Conservation (phyloP, 139 green algal species). For the Protoeuglena noctilucae region DNA sequence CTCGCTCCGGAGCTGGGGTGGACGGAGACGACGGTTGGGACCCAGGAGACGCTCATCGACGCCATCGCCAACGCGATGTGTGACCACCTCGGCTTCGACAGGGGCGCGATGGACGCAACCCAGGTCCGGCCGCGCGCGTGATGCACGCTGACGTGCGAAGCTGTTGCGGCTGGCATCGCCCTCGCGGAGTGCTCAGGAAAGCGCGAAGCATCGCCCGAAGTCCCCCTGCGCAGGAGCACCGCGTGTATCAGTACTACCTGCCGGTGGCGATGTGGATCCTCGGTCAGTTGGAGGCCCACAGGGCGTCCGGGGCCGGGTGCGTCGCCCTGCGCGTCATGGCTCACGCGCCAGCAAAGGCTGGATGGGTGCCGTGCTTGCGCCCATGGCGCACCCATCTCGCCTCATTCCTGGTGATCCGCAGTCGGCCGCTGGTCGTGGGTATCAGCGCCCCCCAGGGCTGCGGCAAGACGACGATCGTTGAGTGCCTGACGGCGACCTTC, state of each 20-base stretch:
- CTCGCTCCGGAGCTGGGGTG: too few species aligned
- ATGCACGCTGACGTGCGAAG: background rate
- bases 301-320: background rate
- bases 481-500: conserved; percentile 71
- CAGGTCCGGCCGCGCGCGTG: conserved; percentile 4
- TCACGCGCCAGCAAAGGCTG: conserved; percentile 5
- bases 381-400: background rate
- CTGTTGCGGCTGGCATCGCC: background rate
- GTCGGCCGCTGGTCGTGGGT: conserved; percentile 31
- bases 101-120: conserved; percentile 11
- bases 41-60: too few species aligned
- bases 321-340: too few species aligned
- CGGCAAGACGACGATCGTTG: conserved; percentile 90
- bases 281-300: conserved; percentile 43
- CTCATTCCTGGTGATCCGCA: conserved; percentile 2
- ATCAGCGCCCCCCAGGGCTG: conserved; percentile 85
- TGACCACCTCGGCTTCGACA: conserved; percentile 22
- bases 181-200: background rate
- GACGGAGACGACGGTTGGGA: too few species aligned
- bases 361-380: conserved; percentile 29
- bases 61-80: too few species aligned
- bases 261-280: conserved; percentile 70
- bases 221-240: conserved; percentile 28
- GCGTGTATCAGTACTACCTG: conserved; percentile 87
- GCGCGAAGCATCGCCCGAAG: background rate